Evolutionary conservation across 345 rosid species (phyloP).

Genomic region (Citrus trifoliata): DNA sequence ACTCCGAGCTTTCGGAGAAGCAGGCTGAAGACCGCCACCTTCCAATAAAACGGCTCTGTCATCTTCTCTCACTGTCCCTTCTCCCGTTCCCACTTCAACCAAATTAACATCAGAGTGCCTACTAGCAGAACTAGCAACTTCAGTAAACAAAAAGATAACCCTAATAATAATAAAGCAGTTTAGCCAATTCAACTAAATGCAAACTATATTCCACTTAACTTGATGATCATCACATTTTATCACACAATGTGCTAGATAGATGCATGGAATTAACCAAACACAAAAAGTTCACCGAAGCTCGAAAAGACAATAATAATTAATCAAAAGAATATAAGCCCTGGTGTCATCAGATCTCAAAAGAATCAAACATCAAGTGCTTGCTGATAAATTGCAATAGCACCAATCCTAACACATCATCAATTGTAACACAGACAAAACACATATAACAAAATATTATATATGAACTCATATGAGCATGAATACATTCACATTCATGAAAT

Average conservation of each 20-base stretch:
- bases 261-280: neutral
- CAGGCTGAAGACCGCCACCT: constrained; percentile 79
- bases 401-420: neutral
- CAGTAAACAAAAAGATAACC: neutral
- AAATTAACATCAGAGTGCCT: constrained; percentile 78
- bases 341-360: neutral
- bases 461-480: neutral
- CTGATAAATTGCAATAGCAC: neutral
- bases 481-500: neutral
- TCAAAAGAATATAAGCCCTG: neutral
- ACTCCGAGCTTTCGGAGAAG: constrained; percentile 67
- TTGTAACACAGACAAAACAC: neutral
- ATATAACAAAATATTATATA: neutral
- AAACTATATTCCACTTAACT: neutral
- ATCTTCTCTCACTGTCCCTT: constrained; percentile 62
- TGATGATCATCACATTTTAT: neutral
- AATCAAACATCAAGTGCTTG: neutral
- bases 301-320: neutral
- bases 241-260: neutral
- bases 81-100: constrained; percentile 57
- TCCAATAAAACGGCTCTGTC: constrained; percentile 77
- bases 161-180: too few species aligned
- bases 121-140: constrained; percentile 31
- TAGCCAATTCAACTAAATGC: neutral
- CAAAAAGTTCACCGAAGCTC: neutral